These are phyloP conservation scores for Mortierella sp. DNA, from an alignment of 371 early-diverging fungal genomes.

Conservation along the genomic window DNA sequence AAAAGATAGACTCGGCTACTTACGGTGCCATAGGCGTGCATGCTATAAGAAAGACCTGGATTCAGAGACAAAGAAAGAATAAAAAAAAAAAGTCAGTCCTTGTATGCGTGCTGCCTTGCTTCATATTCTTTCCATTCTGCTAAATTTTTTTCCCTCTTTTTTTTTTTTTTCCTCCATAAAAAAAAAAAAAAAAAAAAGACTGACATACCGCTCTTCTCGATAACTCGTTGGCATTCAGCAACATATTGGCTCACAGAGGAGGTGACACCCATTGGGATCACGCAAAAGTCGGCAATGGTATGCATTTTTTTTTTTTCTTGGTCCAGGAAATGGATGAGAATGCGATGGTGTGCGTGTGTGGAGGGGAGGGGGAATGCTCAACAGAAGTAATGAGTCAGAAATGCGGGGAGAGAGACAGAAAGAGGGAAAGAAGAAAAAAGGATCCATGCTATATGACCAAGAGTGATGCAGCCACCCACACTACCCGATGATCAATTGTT, in stretches of 20 bases:
- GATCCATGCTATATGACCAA: too few species aligned
- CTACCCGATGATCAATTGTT: too few species aligned
- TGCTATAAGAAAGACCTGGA: slow-evolving; percentile 28
- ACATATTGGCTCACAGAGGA: slow-evolving; percentile 48
- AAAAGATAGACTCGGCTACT: not conserved
- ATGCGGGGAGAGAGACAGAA: too few species aligned
- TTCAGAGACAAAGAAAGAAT: not conserved
- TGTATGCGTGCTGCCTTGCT: too few species aligned
- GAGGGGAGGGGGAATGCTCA: too few species aligned
- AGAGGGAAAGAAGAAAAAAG: too few species aligned
- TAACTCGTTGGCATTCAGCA: slow-evolving; percentile 52
- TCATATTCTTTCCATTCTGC: too few species aligned
- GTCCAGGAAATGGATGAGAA: too few species aligned
- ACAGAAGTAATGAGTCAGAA: too few species aligned
- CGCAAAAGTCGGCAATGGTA: slow-evolving; percentile 51
- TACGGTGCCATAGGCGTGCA: slow-evolving; percentile 44
- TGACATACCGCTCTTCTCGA: slow-evolving; percentile 47
- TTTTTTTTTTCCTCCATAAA: not conserved
- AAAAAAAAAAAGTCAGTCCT: not conserved
- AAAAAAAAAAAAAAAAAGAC: not conserved
- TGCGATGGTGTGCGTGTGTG: too few species aligned
- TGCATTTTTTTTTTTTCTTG: slow-evolving; percentile 22
- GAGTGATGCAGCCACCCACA: too few species aligned
- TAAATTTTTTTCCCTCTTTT: not conserved
- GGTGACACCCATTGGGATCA: slow-evolving; percentile 52